Evolutionary conservation across 164 flowering plant genomes (phyloP), one percentile per base, ranked within the genome.

Genomic region (Protea cynaroides): DNA sequence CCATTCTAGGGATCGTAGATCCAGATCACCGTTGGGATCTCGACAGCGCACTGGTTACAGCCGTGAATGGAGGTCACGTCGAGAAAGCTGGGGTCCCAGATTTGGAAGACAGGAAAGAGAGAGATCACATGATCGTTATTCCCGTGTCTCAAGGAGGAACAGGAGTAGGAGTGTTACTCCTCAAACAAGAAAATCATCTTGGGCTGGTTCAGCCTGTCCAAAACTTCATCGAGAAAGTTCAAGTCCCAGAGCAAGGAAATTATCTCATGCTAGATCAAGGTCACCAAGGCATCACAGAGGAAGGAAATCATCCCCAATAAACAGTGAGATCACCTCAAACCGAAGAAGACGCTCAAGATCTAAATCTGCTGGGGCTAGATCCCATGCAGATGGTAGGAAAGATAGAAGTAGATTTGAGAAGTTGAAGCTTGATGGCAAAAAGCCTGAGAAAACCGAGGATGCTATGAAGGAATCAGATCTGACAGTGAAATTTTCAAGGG

Each of bases 141-240:
- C 81, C 43, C 80, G 88, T 63, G 37, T 65, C 63, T 86, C 84
- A 10, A 83, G 88, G 70, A 85, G 92, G 72, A 71, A 81, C 29
- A 87, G 78, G 76, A 89, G 89, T 74, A 80, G 95, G 82, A 90
- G 97, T 79, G 24, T 52, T 29, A 88, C 92, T 67, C 94, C 92
- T 63, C 76, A 69, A 57, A 66, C 62, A 65, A 84, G 84, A 79
- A 89, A 80, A 65, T 78, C 81, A 29, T 59, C 72, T 69, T 71
- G 79, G 44, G 84, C 63, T 65, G 84, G 69, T 53, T 77, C 86
- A 23, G 76, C 23, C 25, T 79, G 85, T 25, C 85, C 93, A 49
- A 80, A 58, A 38, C 82, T 64, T 29, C 75, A 34, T 53, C 71
- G 56, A 43, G 82, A 76, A 51, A 80, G 82, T 76, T 81, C 84